Percentiles rank a stretch among this genome's conserved stretches.
These are phyloP conservation scores for Macaranga tanarius DNA, from an alignment of 441 rosid genomes.

Conservation along the genomic window DNA sequence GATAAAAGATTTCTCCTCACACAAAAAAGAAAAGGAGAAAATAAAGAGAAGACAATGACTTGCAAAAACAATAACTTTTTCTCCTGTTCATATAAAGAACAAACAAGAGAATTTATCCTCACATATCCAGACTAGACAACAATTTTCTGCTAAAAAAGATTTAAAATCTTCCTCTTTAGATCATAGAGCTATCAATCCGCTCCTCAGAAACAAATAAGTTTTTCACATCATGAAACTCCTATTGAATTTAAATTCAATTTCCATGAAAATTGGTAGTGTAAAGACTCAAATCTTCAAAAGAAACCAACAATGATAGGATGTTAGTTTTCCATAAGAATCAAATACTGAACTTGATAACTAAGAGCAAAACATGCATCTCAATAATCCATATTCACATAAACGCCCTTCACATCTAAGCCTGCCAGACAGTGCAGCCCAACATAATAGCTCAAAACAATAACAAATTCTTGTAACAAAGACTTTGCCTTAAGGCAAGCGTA, in stretches of 20 bases:
- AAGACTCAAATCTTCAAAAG: not conserved
- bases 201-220: not conserved
- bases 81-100: not conserved
- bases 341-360: not conserved
- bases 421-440: too few species aligned
- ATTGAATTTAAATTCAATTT: not conserved
- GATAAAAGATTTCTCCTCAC: not conserved
- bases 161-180: not conserved
- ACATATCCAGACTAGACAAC: not conserved
- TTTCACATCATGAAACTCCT: not conserved
- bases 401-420: too few species aligned
- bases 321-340: not conserved
- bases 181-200: not conserved
- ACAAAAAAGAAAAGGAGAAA: not conserved
- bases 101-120: conserved; percentile 13
- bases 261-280: not conserved
- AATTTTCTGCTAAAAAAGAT: not conserved
- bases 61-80: not conserved
- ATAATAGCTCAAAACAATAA: not conserved
- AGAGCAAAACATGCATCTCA: not conserved
- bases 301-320: too few species aligned
- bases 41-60: not conserved
- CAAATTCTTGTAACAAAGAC: not conserved
- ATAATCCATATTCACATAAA: not conserved
- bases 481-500: not conserved